Percentiles rank a stretch among this genome's conserved stretches.
Conservation (phyloP, 768 basidiomycete species). For the Auricularia sp. region DNA sequence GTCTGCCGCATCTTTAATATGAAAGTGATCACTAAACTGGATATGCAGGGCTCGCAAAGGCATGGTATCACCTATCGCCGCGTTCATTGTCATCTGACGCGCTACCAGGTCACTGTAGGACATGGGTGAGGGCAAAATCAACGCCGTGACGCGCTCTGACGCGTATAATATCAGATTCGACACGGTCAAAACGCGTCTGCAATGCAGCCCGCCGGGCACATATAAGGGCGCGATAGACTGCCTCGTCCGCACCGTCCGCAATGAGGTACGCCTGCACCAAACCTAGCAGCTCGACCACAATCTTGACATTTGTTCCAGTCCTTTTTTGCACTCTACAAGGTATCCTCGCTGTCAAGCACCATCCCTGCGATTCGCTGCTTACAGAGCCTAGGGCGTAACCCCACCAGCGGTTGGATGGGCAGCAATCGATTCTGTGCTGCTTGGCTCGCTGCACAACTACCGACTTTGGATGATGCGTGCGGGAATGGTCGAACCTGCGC, state of each 20-base stretch:
- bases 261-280: slow-evolving; percentile 38
- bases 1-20: slow-evolving; percentile 10
- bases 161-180: slow-evolving; percentile 39
- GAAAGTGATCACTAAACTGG: neutral
- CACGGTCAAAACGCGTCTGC: slow-evolving; percentile 63
- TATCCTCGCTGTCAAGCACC: slow-evolving; percentile 1
- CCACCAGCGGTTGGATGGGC: slow-evolving; percentile 69
- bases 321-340: slow-evolving; percentile 56
- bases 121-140: slow-evolving; percentile 39
- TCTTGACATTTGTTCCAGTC: slow-evolving; percentile 29
- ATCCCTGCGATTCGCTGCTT: neutral
- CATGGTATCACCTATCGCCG: slow-evolving; percentile 10
- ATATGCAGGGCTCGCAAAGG: slow-evolving; percentile 41
- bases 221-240: slow-evolving; percentile 56
- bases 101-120: slow-evolving; percentile 51
- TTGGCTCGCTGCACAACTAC: slow-evolving; percentile 66
- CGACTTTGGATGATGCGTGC: slow-evolving; percentile 46
- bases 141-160: slow-evolving; percentile 7
- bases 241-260: slow-evolving; percentile 43
- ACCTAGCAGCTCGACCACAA: neutral
- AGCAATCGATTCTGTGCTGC: slow-evolving; percentile 57
- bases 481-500: slow-evolving; percentile 38
- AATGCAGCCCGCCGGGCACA: slow-evolving; percentile 56
- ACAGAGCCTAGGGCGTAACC: slow-evolving; percentile 37
- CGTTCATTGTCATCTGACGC: slow-evolving; percentile 2